Evolutionary conservation across 2,329 filamentous ascomycete species (phyloP), one percentile per base, ranked within the genome.

Genomic region (Diplodia intermedia): DNA sequence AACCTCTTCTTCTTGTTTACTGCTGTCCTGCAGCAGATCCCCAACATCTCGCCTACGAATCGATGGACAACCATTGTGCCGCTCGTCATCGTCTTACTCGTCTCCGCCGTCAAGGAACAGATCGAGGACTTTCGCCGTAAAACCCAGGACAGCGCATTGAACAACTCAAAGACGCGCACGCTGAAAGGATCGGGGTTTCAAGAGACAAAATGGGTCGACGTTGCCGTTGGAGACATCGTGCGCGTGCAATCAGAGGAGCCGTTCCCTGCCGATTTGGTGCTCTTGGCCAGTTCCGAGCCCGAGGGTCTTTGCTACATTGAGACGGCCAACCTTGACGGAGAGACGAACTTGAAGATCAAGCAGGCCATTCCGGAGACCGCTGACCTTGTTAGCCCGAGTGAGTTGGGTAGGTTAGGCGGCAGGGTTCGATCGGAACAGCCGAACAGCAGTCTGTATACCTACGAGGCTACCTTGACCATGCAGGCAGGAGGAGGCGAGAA

Each of bases 1-100:
- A 99, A 99, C 81, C 82, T 99, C 76, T 99, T 99, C 85, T 99
- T 99, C 91, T 87, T 99, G 78, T 98, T 99, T 80, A 99, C 95
- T 47, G 94, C 95, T 18, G 90, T 88, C 50, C 83, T 99, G 55
- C 95, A 99, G 82, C 95, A 99, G 79, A 97, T 99, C 70, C 95
- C 95, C 26, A 90, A 91, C 72, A 90, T 99, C 70, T 97, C 94
- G 40, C 95, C 96, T 8, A 99, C 95, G 11, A 98, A 97, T 81
- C 88, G 86, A 79, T 99, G 94, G 77, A 99, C 95, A 6, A 99
- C 96, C 47, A 97, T 99, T 77, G 94, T 91, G 6, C 95, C 95
- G n/a, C 86, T 99, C 69, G 85, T 90, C 66, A 89, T 98, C 69
- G 95, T 99, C 73, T 84, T 99, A 72, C 77, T 95, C 73, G 94